Conservation (phyloP, 768 basidiomycete species). For the Rhizopogon vinicolor region DNA sequence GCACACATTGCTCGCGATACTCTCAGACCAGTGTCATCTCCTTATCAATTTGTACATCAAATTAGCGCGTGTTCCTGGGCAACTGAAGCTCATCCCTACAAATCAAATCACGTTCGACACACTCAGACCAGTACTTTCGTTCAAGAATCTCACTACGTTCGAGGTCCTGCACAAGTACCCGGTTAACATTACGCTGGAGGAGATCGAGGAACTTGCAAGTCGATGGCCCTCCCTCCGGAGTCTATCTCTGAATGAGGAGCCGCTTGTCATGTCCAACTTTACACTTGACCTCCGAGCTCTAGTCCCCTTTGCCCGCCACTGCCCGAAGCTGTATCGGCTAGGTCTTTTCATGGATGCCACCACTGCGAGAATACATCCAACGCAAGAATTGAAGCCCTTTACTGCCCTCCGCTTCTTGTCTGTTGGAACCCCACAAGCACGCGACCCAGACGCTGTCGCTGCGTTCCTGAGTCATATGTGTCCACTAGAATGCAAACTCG, state of each 20-base stretch:
- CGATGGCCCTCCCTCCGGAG: constrained; percentile 40
- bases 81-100: constrained; percentile 9
- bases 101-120: constrained; percentile 29
- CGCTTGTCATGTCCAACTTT: constrained; percentile 22
- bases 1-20: too few species aligned
- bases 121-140: constrained; percentile 31
- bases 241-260: constrained; percentile 44
- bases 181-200: constrained; percentile 30
- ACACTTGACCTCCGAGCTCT: constrained; percentile 33
- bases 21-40: too few species aligned
- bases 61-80: constrained; percentile 16
- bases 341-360: constrained; percentile 28
- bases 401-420: constrained; percentile 25
- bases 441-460: constrained; percentile 40
- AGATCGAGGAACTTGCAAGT: constrained; percentile 40
- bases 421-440: constrained; percentile 48
- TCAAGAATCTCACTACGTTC: constrained; percentile 1
- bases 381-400: constrained; percentile 13
- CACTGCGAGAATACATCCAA: constrained; percentile 11
- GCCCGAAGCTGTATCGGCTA: constrained; percentile 23
- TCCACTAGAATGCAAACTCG: constrained; percentile 37
- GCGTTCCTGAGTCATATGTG: constrained; percentile 53
- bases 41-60: constrained; percentile 30
- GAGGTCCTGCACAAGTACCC: constrained; percentile 28
- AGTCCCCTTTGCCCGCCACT: constrained; percentile 32